Conservation (phyloP, 345 rosid genomes). For the Sonneratia alba region DNA sequence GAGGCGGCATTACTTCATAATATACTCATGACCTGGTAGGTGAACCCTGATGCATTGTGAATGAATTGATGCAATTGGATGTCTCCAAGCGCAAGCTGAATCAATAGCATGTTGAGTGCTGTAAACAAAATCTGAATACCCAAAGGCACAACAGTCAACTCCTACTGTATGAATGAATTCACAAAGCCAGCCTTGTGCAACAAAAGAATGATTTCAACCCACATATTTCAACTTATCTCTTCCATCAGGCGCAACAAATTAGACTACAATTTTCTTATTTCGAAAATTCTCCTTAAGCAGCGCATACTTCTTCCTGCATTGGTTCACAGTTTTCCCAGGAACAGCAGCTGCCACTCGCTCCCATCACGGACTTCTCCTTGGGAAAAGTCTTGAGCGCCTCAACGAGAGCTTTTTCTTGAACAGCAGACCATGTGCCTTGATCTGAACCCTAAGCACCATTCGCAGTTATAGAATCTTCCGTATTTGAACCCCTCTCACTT, state of each 20-base stretch:
- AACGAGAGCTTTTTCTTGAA: slow-evolving; percentile 87
- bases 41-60: neutral
- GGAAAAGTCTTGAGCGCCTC: slow-evolving; percentile 97
- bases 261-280: slow-evolving; percentile 53
- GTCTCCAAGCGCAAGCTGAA: neutral
- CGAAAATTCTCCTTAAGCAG: slow-evolving; percentile 72
- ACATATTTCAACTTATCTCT: neutral
- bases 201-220: neutral
- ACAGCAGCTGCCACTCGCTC: slow-evolving; percentile 96
- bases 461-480: slow-evolving; percentile 20
- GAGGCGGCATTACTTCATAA: too few species aligned
- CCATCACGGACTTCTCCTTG: slow-evolving; percentile 87
- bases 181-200: neutral
- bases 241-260: slow-evolving; percentile 5
- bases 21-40: neutral
- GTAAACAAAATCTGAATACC: slow-evolving; percentile 5
- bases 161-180: neutral
- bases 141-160: neutral
- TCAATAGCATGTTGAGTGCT: neutral
- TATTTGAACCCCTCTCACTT: slow-evolving; percentile 23
- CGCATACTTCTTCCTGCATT: slow-evolving; percentile 89
- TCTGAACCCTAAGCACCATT: slow-evolving; percentile 49
- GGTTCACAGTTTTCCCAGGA: slow-evolving; percentile 84
- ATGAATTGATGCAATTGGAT: neutral
- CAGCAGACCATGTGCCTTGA: slow-evolving; percentile 77